Base-by-base conservation (phyloP, 768 basidiomycete species). In the Lactarius deliciosus region DNA sequence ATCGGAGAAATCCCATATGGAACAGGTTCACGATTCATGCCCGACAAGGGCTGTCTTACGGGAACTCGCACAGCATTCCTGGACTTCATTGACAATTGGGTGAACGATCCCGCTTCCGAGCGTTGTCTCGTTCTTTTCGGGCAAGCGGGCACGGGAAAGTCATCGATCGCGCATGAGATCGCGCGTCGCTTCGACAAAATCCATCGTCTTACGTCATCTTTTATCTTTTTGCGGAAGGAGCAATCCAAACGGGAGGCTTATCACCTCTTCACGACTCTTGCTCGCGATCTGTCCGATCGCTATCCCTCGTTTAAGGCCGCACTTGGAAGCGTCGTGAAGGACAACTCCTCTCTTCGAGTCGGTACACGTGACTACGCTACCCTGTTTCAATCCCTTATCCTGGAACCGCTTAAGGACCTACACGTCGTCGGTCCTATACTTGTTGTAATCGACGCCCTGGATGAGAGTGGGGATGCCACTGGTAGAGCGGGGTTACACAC, bases 101-200 rank as follows among this genome's bases (percentile, higher is more conserved):
- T 20, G 3, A 57, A 57, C 13, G 0, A 57, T 20, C 30, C 55
- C 11, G 30, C 10, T 22, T 50, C 47, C 0, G 47, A 50, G 11
- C 47, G 47, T 25, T 50, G 47, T 25, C 58, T 60, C 25, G 25
- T 60, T 13, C 58, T 60, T 2, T 60, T 43, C 25, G 58, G 58
- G 22, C 38, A 60, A 40, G 58, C 58, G 0, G 47, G 47, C 47
- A 50, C 11, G 22, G 47, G 47, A 50, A 50, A 50, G n/a, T 50
- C 47, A 6, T 50, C 47, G 1, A 50, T 50, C 15, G 47, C 47
- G 11, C 47, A 50, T 1, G 47, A 50, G 47, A 50, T 41, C 13
- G 58, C 58, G 1, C 58, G 40, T 16, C 58, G 28, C 22, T 60
- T 41, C 28, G 2, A 60, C 6, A 43, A 28, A 5, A 43, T 57